A percentile compares a stretch with the other conserved stretches of the same genome.
These are phyloP conservation scores for Ceratorhiza oryzae-sativae DNA, from an alignment of 1,284 basidiomycete genomes.

Conservation along the genomic window DNA sequence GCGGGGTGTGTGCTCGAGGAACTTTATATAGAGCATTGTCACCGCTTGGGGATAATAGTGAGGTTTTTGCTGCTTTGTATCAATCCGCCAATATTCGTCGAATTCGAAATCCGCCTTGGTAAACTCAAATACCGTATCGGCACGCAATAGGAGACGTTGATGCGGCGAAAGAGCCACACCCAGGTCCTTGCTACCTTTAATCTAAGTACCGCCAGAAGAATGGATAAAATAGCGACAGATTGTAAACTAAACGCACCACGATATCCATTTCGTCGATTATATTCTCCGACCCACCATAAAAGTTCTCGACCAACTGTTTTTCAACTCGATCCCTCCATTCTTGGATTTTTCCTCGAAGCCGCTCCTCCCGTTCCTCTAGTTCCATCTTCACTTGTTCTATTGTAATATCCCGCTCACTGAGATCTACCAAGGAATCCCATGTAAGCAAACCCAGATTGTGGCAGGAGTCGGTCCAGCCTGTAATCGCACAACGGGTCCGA, in stretches of 20 bases:
- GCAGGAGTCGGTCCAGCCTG: neutral
- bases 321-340: conserved; percentile 7
- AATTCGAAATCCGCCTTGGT: too few relatives aligned
- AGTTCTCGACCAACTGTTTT: neutral
- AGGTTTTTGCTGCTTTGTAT: neutral
- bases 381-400: neutral
- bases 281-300: neutral
- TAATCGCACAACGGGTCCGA: neutral
- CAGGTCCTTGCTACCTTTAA: neutral
- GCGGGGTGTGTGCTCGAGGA: too few relatives aligned
- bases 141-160: conserved; percentile 4
- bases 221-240: neutral
- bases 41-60: neutral
- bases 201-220: neutral
- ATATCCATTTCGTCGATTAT: neutral
- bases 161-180: neutral
- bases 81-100: neutral
- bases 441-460: neutral
- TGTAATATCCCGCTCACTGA: neutral
- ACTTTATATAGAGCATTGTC: neutral
- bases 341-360: neutral
- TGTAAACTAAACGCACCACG: neutral
- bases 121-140: conserved; percentile 21
- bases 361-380: neutral
- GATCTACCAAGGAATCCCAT: conserved; percentile 10